Evolutionary conservation across 345 rosid genomes (phyloP).

Genomic region (Gynandropsis gynandra): DNA sequence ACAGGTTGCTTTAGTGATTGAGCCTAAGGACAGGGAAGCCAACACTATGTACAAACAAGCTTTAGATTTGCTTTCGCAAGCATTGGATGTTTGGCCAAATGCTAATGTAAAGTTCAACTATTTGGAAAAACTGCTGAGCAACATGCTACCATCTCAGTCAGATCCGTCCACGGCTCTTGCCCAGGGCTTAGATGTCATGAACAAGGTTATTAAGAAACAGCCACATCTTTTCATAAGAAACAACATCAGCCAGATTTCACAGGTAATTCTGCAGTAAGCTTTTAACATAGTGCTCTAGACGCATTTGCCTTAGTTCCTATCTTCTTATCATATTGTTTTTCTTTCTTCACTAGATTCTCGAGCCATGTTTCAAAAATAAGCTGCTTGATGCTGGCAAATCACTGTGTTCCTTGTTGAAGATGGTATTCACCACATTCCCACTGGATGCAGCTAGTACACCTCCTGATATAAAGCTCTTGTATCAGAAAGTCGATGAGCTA

Average conservation of each 20-base stretch:
- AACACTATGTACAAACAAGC: constrained; percentile 89
- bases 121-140: constrained; percentile 78
- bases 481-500: constrained; percentile 81
- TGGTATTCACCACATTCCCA: constrained; percentile 89
- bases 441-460: constrained; percentile 62
- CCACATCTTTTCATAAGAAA: constrained; percentile 88
- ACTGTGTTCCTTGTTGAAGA: constrained; percentile 84
- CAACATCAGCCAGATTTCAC: constrained; percentile 87
- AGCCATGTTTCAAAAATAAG: constrained; percentile 92
- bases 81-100: constrained; percentile 97
- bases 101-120: constrained; percentile 97
- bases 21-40: constrained; percentile 98
- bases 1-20: constrained; percentile 98
- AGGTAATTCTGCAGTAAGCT: constrained; percentile 37
- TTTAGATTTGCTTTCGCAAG: constrained; percentile 84
- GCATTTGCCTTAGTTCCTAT: constrained; percentile 12
- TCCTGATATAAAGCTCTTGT: constrained; percentile 63
- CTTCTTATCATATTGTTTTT: constrained; percentile 15
- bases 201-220: constrained; percentile 94
- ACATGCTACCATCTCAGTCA: constrained; percentile 88
- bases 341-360: constrained; percentile 62
- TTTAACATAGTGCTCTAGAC: constrained; percentile 7
- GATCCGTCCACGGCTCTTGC: constrained; percentile 96
- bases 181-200: constrained; percentile 99
- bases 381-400: constrained; percentile 96